Percentiles rank a stretch among this genome's conserved stretches.
Conservation (phyloP, 2,329 filamentous ascomycete species). For the Colletotrichum filicis region DNA sequence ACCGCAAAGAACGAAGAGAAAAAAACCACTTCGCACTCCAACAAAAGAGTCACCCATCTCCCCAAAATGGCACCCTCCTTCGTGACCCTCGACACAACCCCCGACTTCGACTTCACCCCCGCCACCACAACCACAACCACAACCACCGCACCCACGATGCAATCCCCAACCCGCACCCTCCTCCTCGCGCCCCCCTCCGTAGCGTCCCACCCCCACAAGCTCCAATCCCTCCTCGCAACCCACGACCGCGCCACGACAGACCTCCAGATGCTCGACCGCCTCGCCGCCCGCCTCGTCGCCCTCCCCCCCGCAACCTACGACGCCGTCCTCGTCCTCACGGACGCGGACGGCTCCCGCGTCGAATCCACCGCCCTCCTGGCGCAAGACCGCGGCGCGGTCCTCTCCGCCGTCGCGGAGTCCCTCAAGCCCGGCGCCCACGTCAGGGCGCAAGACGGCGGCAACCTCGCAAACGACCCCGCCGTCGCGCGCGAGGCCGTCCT, state of each 20-base stretch:
- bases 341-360: conserved; percentile 72
- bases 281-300: conserved; percentile 82
- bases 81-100: conserved; percentile 65
- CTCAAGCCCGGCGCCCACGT: conserved; percentile 72
- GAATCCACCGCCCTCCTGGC: conserved; percentile 73
- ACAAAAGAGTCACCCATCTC: background rate
- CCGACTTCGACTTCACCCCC: conserved; percentile 59
- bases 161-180: conserved; percentile 69
- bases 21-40: background rate
- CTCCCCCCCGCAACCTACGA: conserved; percentile 85
- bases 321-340: conserved; percentile 83
- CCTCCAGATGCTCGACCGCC: conserved; percentile 96
- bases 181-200: conserved; percentile 92
- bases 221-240: conserved; percentile 76
- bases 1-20: background rate
- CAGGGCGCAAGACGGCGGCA: conserved; percentile 74
- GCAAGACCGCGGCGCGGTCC: conserved; percentile 70
- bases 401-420: conserved; percentile 71
- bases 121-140: conserved; percentile 40
- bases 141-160: conserved; percentile 40
- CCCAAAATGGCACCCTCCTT: conserved; percentile 61
- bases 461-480: conserved; percentile 55
- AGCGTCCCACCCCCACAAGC: conserved; percentile 82
- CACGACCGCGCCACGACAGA: conserved; percentile 84
- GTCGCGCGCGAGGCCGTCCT: conserved; percentile 84